Base-by-base conservation (phyloP, 345 rosid species). In the Citrus maxima region DNA sequence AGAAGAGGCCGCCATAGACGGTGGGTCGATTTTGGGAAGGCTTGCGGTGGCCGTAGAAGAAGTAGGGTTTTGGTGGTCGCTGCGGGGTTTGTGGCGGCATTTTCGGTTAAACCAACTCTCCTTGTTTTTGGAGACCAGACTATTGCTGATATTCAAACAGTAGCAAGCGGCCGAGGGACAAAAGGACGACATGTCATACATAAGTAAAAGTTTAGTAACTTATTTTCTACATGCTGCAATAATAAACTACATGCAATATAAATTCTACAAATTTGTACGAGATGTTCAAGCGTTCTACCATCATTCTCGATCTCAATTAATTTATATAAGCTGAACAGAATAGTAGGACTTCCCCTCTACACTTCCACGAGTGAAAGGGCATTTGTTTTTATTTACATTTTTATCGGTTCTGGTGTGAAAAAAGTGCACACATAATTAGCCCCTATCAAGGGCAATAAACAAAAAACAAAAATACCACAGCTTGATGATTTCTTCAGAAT, bases 1-100 rank as follows among this genome's bases (percentile, higher is more conserved):
- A 85, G 86, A 91, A 89, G 82, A 92, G 86, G 67, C 96, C 93
- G n/a, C 97, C 98, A 73, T 82, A 86, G 84, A 92, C 94, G 22
- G 86, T 82, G 4, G 97, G 94, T 72, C 95, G 93, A 84, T 92
- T 90, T 10, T 80, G 94, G 37, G 95, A 90, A n/a, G 99, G 93
- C 67, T 83, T 93, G 21, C 97, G 93, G 87, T 89, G 98, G 81
- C 97, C 93, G 82, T 88, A 86, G 86, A 87, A 92, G 91, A 89
- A 89, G 86, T 83, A 88, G 69, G 97, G 95, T 82, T 91, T 95
- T 42, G 79, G 77, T 32, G 80, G 68, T 46, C 61, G 66, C 38
- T 56, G 69, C 6, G 76, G 80, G 21, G 56, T 76, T 49, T 49
- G 78, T 40, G 85, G 84, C 5, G 86, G 85, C 89, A 87, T 85